Base-by-base conservation (phyloP, 305 asterid genomes). In the Rubia balearica region DNA sequence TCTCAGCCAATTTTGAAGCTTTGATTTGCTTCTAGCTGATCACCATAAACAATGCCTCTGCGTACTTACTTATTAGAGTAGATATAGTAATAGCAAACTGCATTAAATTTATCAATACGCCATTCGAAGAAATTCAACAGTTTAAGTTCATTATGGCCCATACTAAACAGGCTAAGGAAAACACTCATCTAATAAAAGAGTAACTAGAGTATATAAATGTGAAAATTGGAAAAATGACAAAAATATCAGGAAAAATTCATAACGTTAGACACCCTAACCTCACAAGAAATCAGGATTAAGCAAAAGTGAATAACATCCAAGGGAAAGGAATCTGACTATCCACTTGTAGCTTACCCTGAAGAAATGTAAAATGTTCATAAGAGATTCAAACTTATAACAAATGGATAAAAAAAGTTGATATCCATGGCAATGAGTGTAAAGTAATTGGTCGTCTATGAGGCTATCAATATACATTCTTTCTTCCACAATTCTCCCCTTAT, bases 331-430 rank as follows among this genome's bases (percentile, higher is more conserved):
- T 83, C 90, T 85, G 77, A 83, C 81, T 51, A 95, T 84, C 93
- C 90, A 95, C 83, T 88, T 84, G 84, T 83, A 91, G 73, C 98
- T 98, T 86, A 84, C 83, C 90, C 99, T 94, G 97, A 82, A 86
- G 40, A 75, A 81, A 81, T 69, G 78, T 73, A 64, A 33, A 76
- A 76, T 65, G 73, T 77, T 76, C 82, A 83, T 80, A 79, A 77
- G 74, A 57, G 69, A 71, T 68, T 61, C 16, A 59, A 67, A 57
- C 70, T 60, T 48, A 30, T 41, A 68, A 68, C 12, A 45, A 13
- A 36, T 12, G 57, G 17, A 12, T 13, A 70, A 33, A 38, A 6
- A 30, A 30, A 30, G 36, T 30, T 30, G 36, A 30, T 30, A 30
- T 30, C 36, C 36, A 30, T 30, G 36, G 36, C 36, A 1, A 30